These are phyloP conservation scores for Diplodia mutila DNA, from an alignment of 2,329 filamentous ascomycete species.

Conservation along the genomic window DNA sequence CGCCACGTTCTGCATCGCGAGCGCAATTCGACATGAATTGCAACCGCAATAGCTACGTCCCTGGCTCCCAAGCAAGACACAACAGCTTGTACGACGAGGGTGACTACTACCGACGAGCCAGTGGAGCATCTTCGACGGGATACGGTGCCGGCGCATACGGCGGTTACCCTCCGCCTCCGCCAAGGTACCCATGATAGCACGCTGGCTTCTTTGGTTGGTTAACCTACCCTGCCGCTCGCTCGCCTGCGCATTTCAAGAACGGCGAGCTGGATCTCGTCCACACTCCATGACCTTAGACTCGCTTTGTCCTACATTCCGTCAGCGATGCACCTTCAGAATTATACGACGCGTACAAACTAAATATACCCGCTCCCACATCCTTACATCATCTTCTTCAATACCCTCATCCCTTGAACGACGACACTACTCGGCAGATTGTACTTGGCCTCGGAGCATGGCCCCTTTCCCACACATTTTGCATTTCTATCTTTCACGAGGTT, in stretches of 20 bases:
- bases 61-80: conserved; percentile 13
- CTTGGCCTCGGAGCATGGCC: conserved; percentile 15
- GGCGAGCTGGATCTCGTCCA: conserved; percentile 20
- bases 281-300: conserved; percentile 2
- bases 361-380: conserved; percentile 19
- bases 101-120: conserved; percentile 4
- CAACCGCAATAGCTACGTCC: conserved; percentile 11
- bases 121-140: neutral
- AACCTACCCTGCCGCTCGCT: neutral
- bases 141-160: conserved; percentile 3
- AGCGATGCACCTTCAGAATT: neutral
- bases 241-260: neutral
- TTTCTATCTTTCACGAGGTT: conserved; percentile 3
- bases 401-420: neutral
- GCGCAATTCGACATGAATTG: conserved; percentile 29
- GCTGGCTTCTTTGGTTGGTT: neutral
- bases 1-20: neutral
- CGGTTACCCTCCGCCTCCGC: conserved; percentile 21
- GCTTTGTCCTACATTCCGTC: neutral
- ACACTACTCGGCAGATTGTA: conserved; percentile 3
- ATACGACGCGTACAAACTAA: conserved; percentile 7
- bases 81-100: conserved; percentile 14
- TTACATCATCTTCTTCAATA: conserved; percentile 2
- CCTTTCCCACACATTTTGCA: neutral
- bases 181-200: conserved; percentile 12